Base-by-base conservation (phyloP, 768 basidiomycete species). In the Lentinula boryana region DNA sequence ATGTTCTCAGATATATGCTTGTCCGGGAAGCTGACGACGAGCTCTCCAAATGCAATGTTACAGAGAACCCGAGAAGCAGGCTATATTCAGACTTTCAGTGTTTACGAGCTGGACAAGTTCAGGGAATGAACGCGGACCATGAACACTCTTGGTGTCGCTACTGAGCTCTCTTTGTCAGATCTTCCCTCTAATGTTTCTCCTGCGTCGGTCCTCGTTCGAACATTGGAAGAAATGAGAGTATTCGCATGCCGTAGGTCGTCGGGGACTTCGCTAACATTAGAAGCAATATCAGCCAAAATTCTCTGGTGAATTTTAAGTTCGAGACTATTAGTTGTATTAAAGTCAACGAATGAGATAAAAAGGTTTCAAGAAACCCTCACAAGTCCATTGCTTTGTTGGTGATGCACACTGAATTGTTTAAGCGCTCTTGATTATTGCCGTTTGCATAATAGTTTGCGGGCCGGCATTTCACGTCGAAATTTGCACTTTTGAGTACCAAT, bases 31-130 rank as follows among this genome's bases (percentile, higher is more conserved):
- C 86, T 86, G 58, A 85, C 73, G 16, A 90, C 82, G 56, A 93
- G 78, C 68, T 93, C 86, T 40, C 88, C 91, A 64, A 93, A 94
- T 1, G 91, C 90, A 62, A 92, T 88, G 64, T 89, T 89, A 73
- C 87, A 90, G 64, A 91, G 89, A 13, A 86, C 84, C 58, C 84
- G 78, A 2, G 88, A 87, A 10, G 84, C 83, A 18, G 88, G 75
- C 92, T 94, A 61, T 4, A 32, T 44, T 16, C 21, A 35, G 57
- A 51, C 43, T 56, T 52, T 27, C 27, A 27, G 27, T 63, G 60
- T 36, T 50, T 41, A 65, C 49, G 44, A 7, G 18, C 40, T 35
- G 16, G 53, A 61, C 33, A 41, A 23, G 15, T 61, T 16, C 13
- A 31, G 21, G 46, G 21, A 18, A 15, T 12, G 23, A 55, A 43